Conservation (phyloP, 805 yeast genomes). For the Candida alai region DNA sequence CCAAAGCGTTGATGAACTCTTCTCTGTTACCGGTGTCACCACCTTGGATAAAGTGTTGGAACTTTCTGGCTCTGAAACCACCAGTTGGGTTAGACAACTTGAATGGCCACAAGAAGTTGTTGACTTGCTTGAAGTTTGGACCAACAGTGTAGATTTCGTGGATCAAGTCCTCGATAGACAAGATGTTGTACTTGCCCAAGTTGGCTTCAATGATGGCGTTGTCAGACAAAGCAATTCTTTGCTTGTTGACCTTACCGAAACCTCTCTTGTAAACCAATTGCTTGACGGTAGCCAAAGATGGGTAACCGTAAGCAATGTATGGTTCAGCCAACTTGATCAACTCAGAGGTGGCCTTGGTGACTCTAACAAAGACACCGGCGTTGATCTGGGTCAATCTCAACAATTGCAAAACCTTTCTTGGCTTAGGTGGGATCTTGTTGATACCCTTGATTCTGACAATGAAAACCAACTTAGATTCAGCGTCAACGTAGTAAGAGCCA, state of each 20-base stretch:
- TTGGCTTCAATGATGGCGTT: slow-evolving; percentile 83
- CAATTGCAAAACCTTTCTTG: slow-evolving; percentile 96
- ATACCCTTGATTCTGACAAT: slow-evolving; percentile 99
- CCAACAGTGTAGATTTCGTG: slow-evolving; percentile 96
- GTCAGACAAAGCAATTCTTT: slow-evolving; percentile 87
- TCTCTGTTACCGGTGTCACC: slow-evolving; percentile 99
- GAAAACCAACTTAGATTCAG: slow-evolving; percentile 91
- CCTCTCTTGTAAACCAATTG: slow-evolving; percentile 96
- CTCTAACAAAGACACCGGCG: slow-evolving; percentile 91
- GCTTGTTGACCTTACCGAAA: slow-evolving; percentile 94
- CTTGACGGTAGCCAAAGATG: slow-evolving; percentile 87
- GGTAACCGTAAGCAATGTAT: slow-evolving; percentile 97
- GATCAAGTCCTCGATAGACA: slow-evolving; percentile 87
- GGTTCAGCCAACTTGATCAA: slow-evolving; percentile 92
- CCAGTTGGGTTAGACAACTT: slow-evolving; percentile 94
- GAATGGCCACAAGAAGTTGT: slow-evolving; percentile 99
- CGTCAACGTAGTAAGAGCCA: slow-evolving; percentile 92
- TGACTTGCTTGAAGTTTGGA: slow-evolving; percentile 97
- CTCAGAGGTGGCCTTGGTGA: slow-evolving; percentile 93
- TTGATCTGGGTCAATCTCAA: slow-evolving; percentile 91
- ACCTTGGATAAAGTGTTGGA: slow-evolving; percentile 96
- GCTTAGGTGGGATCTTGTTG: slow-evolving; percentile 97
- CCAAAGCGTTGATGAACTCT: slow-evolving; percentile 89
- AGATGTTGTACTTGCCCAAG: slow-evolving; percentile 90
- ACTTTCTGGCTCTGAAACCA: slow-evolving; percentile 98